Evolutionary conservation across 371 early-diverging fungal species (phyloP).

Genomic region (Saksenaea vasiformis): DNA sequence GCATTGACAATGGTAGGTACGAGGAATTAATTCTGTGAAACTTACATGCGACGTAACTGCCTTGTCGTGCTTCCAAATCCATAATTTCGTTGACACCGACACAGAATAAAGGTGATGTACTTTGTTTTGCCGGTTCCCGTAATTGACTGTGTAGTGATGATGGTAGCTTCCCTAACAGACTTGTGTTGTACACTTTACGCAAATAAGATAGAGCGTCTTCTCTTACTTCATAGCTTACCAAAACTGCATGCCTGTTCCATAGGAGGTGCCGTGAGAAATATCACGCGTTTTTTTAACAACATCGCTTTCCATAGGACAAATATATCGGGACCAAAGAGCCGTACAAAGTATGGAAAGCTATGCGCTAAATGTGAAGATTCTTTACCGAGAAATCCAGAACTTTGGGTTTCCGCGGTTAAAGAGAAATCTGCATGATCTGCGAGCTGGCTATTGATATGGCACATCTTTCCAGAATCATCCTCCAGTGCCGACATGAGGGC

Average conservation of each 20-base stretch:
- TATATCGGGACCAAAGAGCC: slow-evolving; percentile 51
- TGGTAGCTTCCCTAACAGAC: slow-evolving; percentile 34
- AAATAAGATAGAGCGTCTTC: not conserved
- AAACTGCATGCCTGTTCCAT: slow-evolving; percentile 51
- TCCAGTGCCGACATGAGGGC: not conserved
- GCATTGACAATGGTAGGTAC: not conserved
- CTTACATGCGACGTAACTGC: slow-evolving; percentile 62
- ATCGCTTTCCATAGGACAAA: slow-evolving; percentile 65
- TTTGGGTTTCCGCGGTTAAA: not conserved
- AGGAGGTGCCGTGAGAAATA: slow-evolving; percentile 52
- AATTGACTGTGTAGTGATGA: slow-evolving; percentile 22
- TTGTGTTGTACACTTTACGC: slow-evolving; percentile 42
- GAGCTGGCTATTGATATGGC: not conserved
- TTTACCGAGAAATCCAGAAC: not conserved
- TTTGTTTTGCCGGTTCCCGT: slow-evolving; percentile 13
- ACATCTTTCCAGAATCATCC: not conserved
- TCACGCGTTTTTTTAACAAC: slow-evolving; percentile 52
- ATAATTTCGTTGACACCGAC: slow-evolving; percentile 62
- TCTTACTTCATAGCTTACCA: slow-evolving; percentile 33
- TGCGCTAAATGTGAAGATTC: slow-evolving; percentile 16
- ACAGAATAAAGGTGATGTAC: slow-evolving; percentile 42
- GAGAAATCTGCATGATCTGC: not conserved
- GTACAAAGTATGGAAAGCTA: slow-evolving; percentile 41
- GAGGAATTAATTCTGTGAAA: not conserved
- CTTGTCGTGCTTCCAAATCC: slow-evolving; percentile 29